Conservation (phyloP, 2,329 filamentous ascomycete species). For the Colletotrichum sp. region DNA sequence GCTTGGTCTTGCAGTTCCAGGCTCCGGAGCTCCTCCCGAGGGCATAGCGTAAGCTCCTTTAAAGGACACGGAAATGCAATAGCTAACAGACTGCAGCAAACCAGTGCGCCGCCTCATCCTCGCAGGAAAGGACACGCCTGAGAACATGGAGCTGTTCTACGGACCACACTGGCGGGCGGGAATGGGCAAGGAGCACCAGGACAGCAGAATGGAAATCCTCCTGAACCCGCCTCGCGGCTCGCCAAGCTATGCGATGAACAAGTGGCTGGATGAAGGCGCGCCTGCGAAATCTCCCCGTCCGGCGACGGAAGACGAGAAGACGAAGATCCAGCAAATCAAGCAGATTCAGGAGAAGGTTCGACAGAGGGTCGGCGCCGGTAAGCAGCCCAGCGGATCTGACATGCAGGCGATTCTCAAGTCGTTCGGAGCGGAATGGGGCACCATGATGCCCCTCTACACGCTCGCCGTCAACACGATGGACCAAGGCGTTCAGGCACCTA, state of each 20-base stretch:
- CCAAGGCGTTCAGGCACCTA: background rate
- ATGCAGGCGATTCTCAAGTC: background rate
- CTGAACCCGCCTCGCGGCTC: background rate
- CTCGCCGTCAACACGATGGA: constrained; percentile 3
- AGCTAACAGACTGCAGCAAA: background rate
- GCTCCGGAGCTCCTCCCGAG: background rate
- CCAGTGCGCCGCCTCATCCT: background rate
- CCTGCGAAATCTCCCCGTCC: background rate
- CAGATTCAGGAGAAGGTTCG: background rate
- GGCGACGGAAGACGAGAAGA: background rate
- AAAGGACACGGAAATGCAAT: background rate
- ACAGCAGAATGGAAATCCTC: background rate
- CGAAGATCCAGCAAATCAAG: background rate
- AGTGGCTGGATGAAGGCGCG: background rate
- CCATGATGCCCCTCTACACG: background rate
- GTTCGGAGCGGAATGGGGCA: background rate
- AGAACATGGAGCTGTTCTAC: background rate
- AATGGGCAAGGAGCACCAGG: background rate
- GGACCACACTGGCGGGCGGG: background rate
- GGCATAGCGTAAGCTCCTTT: background rate
- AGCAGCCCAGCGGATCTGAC: background rate
- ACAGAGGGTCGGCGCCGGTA: background rate
- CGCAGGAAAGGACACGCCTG: background rate
- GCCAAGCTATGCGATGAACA: background rate
- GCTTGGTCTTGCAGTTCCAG: background rate